Evolutionary conservation across 768 basidiomycete genomes (phyloP), one percentile per base, ranked within the genome.

Genomic region (Hygrocybe punicea): DNA sequence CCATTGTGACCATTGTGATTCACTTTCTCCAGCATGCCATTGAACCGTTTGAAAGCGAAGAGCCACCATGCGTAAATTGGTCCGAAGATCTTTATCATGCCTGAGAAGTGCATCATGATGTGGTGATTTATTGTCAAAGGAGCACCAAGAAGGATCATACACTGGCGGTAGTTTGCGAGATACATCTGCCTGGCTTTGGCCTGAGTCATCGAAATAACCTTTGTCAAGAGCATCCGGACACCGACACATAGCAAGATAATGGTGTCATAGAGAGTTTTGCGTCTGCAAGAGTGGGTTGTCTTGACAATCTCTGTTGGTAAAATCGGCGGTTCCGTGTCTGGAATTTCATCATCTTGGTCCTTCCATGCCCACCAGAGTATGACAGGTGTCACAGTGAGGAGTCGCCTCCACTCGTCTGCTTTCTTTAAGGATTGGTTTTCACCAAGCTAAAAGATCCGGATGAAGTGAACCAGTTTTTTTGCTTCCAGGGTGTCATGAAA

Each of bases 21-120:
- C 17, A 71, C 67, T 6, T 64, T 62, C 40, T 73, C 66, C 13
- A 73, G 58, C 59, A 71, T 64, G 1, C 71, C 67, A 57, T 74
- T 74, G 57, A 71, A 72, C 6, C 63, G 58, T 51, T 74, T 69
- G 51, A 71, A 73, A 1, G 64, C 66, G 51, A 74, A 74, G 0
- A 72, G 58, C 71, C 73, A 74, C 70, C 69, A 72, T 10, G 56
- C 63, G 25, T 72, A 71, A 9, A 71, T 60, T 4, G 72, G 73
- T 8, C 71, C 72, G 56, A 62, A 71, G 1, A 51, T 46, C n/a
- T 60, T 33, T 23, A 73, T 56, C 39, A 66, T 65, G 2, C 58
- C 51, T 8, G 35, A 11, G 39, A 61, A 66, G 51, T 72, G 71
- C 50, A 63, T 63, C 5, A 61, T 59, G 4, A 71, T 58, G 45